Conservation (phyloP, 176 grass and related monocot genomes). For the Paspalum vaginatum region DNA sequence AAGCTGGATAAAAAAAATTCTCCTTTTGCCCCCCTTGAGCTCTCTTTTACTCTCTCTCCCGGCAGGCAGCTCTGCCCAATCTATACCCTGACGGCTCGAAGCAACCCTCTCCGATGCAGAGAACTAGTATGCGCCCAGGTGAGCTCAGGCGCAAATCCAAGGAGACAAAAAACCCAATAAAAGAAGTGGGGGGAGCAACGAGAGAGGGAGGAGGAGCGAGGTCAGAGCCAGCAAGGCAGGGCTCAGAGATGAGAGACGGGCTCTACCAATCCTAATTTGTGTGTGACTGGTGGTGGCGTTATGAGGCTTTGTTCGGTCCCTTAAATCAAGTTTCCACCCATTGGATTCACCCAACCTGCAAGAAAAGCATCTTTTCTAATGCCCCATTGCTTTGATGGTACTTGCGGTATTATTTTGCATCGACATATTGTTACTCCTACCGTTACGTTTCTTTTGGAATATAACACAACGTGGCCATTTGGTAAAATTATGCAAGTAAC, state of each 20-base stretch:
- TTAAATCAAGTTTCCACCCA: conserved; percentile 34
- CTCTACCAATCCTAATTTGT: conserved; percentile 70
- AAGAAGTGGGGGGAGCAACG: conserved; percentile 22
- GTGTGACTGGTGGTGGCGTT: conserved; percentile 37
- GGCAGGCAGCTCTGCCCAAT: conserved; percentile 42
- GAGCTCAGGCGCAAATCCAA: conserved; percentile 50
- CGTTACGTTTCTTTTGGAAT: background rate
- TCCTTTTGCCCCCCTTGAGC: conserved; percentile 6
- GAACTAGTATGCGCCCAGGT: conserved; percentile 33
- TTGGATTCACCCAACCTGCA: conserved; percentile 41
- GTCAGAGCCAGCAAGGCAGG: conserved; percentile 62
- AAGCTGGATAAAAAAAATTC: conserved; percentile 36
- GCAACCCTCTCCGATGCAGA: conserved; percentile 27
- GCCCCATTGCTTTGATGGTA: background rate
- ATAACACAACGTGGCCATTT: background rate
- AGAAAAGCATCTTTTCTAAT: conserved; percentile 43
- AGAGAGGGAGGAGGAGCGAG: background rate
- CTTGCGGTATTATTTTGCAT: background rate
- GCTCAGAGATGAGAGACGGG: conserved; percentile 65
- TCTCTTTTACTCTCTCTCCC: conserved; percentile 33
- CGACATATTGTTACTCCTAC: background rate
- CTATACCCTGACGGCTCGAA: conserved; percentile 37
- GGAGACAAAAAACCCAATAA: conserved; percentile 61
- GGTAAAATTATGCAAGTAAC: no score
- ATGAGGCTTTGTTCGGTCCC: conserved; percentile 31